Evolutionary conservation across 2,329 filamentous ascomycete species (phyloP), one percentile per base, ranked within the genome.

Genomic region (Ophiostoma ulmi): DNA sequence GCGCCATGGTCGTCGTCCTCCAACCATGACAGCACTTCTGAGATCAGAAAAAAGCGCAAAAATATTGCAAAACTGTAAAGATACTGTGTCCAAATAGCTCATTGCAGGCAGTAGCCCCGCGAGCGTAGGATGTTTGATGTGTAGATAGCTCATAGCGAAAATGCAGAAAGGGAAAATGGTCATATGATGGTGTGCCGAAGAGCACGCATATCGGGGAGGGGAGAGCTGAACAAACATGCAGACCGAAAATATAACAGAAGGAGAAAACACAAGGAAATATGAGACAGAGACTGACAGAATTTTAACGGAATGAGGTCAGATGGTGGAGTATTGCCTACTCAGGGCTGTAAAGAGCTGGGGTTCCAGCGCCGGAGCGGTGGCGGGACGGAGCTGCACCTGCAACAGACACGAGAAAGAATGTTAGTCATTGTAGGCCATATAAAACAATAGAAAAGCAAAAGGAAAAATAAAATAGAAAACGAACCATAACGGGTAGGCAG

Each of bases 401-500:
- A 69, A 17, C 31, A 14, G 11, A 31, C 36, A 38, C n/a, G 39
- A 5, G 39, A 35, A 13, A 66, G 7, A 13, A 36, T 63, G 58
- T 63, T 5, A 52, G 11, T n/a, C 31, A 10, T 13, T 26, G 5
- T 8, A 52, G 22, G 65, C 35, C 35, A 67, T 22, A 38, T 14
- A 8, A 10, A 35, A 52, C 13, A 3, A 31, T 11, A 13, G 10
- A 39, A 13, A 39, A 2, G n/a, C 20, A 36, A 69, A 1, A 61
- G 3, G 35, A 5, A n/a, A 13, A 39, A 7, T 1, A 22, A 17
- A 61, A 7, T 26, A 17, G 6, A 1, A 70, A 10, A 91, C 75
- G 82, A 79, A 75, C 82, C 82, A 75, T 86, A 90, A 70, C 88
- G 85, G 76, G 86, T 85, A 73, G 84, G 85, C 78, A 89, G 83